Percentiles rank a stretch among this genome's conserved stretches.
Evolutionary conservation across 768 basidiomycete species (phyloP).

Genomic region (Candolleomyces eurysporus): DNA sequence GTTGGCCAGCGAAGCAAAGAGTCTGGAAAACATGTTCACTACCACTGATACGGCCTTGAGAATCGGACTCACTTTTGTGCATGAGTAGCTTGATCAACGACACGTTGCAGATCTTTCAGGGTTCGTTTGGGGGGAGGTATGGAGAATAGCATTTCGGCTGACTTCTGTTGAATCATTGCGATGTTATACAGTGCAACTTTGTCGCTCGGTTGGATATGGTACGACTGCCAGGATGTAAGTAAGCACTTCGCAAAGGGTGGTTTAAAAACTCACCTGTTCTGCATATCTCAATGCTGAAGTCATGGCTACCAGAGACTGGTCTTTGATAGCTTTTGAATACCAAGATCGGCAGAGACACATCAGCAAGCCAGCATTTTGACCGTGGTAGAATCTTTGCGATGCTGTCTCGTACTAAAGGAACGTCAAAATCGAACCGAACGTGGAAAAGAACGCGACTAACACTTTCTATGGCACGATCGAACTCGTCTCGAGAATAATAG

Average conservation of each 20-base stretch:
- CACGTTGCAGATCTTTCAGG: conserved; percentile 73
- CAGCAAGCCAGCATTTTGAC: conserved; percentile 72
- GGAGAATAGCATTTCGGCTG: conserved; percentile 83
- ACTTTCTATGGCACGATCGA: conserved; percentile 93
- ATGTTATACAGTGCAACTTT: conserved; percentile 93
- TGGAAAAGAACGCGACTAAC: conserved; percentile 44
- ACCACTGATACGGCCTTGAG: neutral
- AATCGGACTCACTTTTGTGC: conserved; percentile 71
- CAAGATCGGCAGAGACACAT: conserved; percentile 89
- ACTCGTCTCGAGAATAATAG: conserved; percentile 90
- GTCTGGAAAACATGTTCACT: conserved; percentile 36
- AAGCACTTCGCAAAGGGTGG: conserved; percentile 5
- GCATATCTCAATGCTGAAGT: conserved; percentile 81
- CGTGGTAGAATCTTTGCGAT: conserved; percentile 70
- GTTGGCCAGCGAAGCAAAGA: conserved; percentile 81
- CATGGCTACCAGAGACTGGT: conserved; percentile 81
- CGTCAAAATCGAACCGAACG: neutral
- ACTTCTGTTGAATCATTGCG: conserved; percentile 97
- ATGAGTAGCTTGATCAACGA: conserved; percentile 77
- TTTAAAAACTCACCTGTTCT: conserved; percentile 54
- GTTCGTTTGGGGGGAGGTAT: conserved; percentile 74
- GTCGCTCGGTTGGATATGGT: conserved; percentile 81
- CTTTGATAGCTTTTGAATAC: conserved; percentile 92
- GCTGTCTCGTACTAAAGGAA: conserved; percentile 84
- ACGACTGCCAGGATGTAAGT: conserved; percentile 50